Conservation (phyloP, 805 yeast species). For the Pichia thaimueangensis region DNA sequence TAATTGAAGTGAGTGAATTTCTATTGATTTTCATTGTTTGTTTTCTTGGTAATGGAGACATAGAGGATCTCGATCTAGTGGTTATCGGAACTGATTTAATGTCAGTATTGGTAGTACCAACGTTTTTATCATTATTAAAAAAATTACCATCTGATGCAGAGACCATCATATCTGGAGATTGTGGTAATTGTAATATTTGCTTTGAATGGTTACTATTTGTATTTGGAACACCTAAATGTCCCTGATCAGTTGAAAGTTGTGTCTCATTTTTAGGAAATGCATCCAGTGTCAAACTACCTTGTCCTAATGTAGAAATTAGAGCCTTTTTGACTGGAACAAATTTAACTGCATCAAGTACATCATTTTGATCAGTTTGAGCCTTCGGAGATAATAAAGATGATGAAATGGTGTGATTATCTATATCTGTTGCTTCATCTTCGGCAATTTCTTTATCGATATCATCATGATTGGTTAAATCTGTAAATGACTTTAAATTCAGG, state of each 20-base stretch:
- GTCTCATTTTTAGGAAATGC: constrained; percentile 20
- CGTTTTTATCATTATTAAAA: background rate
- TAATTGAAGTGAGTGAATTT: constrained; percentile 1
- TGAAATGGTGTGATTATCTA: constrained; percentile 1
- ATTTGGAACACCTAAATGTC: background rate
- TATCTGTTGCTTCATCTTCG: background rate
- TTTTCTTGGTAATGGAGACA: constrained; percentile 7
- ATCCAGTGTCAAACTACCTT: constrained; percentile 39
- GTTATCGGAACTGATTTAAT: background rate
- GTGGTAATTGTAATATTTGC: background rate
- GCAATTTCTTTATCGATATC: constrained; percentile 1
- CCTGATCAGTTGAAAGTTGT: background rate
- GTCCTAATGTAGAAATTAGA: constrained; percentile 42
- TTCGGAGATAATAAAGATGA: constrained; percentile 11
- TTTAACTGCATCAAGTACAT: constrained; percentile 29
- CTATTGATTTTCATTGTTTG: constrained; percentile 3
- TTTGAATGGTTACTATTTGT: background rate
- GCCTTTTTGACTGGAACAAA: constrained; percentile 44
- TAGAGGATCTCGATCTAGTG: constrained; percentile 1
- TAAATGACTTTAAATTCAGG: constrained; percentile 23
- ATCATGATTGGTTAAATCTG: constrained; percentile 9
- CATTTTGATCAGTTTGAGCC: constrained; percentile 1
- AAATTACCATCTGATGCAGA: background rate
- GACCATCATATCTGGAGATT: background rate
- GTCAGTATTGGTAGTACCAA: background rate